These are phyloP conservation scores for Andrographis paniculata DNA, from an alignment of 305 asterid species.

Conservation along the genomic window DNA sequence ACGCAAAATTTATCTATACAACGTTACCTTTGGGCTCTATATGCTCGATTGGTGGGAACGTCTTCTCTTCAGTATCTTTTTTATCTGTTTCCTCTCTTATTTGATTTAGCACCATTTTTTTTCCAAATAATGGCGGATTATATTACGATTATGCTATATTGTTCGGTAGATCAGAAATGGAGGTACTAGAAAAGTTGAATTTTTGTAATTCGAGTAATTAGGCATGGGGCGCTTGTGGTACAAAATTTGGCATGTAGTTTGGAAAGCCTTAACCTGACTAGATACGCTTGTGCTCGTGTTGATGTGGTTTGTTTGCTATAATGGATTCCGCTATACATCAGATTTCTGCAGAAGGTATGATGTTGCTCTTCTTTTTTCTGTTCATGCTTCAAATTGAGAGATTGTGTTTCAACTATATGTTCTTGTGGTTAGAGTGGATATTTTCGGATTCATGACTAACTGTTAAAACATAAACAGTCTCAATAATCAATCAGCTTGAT, in stretches of 20 bases:
- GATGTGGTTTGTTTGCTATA: conserved; percentile 73
- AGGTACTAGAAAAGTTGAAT: neutral
- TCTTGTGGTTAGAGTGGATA: neutral
- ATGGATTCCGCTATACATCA: conserved; percentile 38
- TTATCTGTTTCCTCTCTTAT: neutral
- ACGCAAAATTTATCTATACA: conserved; percentile 76
- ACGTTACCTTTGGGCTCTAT: conserved; percentile 82
- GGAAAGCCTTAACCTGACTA: conserved; percentile 31
- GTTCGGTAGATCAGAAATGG: neutral
- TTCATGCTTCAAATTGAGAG: neutral
- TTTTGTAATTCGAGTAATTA: neutral
- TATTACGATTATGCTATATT: neutral
- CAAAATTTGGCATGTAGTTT: neutral
- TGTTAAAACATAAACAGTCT: neutral
- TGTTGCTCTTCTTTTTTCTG: neutral
- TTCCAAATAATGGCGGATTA: neutral
- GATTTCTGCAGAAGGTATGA: conserved; percentile 50
- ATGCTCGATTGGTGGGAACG: conserved; percentile 99
- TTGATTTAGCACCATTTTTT: neutral
- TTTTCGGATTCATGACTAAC: neutral
- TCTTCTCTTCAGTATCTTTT: conserved; percentile 78
- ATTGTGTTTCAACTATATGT: conserved; percentile 3
- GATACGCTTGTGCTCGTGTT: conserved; percentile 61
- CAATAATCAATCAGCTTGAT: neutral
- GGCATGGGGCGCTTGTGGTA: neutral